Base-by-base conservation (phyloP, 2,329 filamentous ascomycete genomes). In the Ilyonectria destructans region DNA sequence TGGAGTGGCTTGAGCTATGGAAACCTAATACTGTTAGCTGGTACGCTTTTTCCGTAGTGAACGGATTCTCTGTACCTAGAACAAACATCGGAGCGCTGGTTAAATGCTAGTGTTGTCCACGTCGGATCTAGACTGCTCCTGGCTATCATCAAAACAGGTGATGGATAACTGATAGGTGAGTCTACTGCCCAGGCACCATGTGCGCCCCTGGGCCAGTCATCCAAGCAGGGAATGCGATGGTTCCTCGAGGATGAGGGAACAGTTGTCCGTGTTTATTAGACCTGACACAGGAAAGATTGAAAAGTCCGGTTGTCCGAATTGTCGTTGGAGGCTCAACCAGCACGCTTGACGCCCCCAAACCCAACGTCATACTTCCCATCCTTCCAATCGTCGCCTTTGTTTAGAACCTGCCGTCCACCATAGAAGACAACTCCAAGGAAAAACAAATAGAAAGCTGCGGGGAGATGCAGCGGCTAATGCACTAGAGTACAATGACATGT, bases 241-340 rank as follows among this genome's bases (percentile, higher is more conserved):
- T 71, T 74, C 62, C 73, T 73, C 67, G 62, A 60, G 37, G 13
- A 54, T 40, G 62, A 69, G 65, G 69, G 67, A 74, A 77, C 71
- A 77, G 72, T 74, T 77, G 71, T 75, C 69, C 70, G 74, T 75
- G 76, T 77, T 77, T 78, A 77, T 76, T 78, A 74, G 69, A 73
- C 73, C 60, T 72, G 75, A 71, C 72, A 76, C 71, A 76, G 63
- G 70, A 71, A 74, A 72, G 68, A 75, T 66, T 69, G 71, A 73
- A 64, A 74, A 69, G 70, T 73, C 71, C 70, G 69, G 59, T 72
- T 71, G 72, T 69, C 72, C 63, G 63, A 62, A 66, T 70, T 72
- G 72, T 68, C 69, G 73, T 59, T 63, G 67, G 67, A 60, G 72
- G 67, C 69, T 58, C 67, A 69, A 58, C 54, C 56, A 61, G 69